Percentiles rank a stretch among this genome's conserved stretches.
phyloP scores from a whole-genome alignment of 768 basidiomycete genomes.

The Panellus pusillus region DNA sequence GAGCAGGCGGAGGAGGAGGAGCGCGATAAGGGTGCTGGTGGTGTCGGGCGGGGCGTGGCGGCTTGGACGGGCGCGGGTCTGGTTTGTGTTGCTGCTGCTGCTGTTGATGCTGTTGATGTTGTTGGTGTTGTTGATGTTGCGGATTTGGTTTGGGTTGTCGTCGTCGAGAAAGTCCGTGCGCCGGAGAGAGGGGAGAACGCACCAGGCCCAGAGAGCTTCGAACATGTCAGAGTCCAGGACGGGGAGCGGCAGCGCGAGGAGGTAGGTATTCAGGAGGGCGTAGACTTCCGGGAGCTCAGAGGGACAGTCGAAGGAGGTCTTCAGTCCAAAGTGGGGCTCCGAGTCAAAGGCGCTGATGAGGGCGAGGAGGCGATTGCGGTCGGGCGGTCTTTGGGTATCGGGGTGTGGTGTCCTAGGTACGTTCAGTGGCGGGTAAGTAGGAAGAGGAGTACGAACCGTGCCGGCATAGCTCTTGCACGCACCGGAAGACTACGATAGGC shows the following conservation, averaged over 20 bases:
- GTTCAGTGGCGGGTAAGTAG: background rate
- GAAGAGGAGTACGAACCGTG: conserved; percentile 27
- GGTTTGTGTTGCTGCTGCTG: too few species aligned
- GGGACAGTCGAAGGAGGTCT: conserved; percentile 32
- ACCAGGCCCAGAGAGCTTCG: conserved; percentile 38
- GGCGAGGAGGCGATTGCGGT: conserved; percentile 35
- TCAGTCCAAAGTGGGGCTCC: conserved; percentile 28
- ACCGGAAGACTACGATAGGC: conserved; percentile 40
- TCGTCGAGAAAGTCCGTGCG: conserved; percentile 22
- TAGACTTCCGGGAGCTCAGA: conserved; percentile 42
- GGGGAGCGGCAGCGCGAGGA: conserved; percentile 42
- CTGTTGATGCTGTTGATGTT: too few species aligned
- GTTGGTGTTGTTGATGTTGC: too few species aligned
- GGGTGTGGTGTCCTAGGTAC: conserved; percentile 5
- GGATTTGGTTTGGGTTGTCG: background rate
- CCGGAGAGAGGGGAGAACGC: conserved; percentile 27
- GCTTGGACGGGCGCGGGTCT: conserved; percentile 2
- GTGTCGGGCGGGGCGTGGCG: conserved; percentile 19
- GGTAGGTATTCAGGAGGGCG: conserved; percentile 39
- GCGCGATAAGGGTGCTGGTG: conserved; percentile 29
- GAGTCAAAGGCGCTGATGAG: conserved; percentile 40
- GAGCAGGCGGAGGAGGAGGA: conserved; percentile 41
- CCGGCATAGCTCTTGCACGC: conserved; percentile 44
- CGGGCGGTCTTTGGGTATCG: conserved; percentile 17
- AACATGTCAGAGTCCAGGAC: conserved; percentile 35